Conservation (phyloP, 225 moss, liverwort and hornwort species). For the Marchantia paleacea region DNA sequence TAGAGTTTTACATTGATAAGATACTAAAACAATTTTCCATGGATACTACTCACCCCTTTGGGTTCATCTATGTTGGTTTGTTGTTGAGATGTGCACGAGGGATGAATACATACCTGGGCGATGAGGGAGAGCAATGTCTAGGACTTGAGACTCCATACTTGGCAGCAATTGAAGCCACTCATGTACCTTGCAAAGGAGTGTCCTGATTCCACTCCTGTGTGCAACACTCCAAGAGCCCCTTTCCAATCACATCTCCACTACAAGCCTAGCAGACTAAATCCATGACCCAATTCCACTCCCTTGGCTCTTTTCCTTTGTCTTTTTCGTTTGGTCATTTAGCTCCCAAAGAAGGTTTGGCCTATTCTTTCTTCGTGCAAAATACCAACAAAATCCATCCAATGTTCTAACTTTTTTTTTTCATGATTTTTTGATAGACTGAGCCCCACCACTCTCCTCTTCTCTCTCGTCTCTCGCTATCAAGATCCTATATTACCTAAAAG, state of each 20-base stretch:
- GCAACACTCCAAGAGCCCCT: constrained; percentile 3
- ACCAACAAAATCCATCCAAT: constrained; percentile 2
- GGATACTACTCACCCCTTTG: too few species aligned
- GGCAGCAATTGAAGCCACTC: too few species aligned
- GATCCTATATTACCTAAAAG: too few species aligned
- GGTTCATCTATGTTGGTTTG: too few species aligned
- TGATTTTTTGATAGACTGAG: neutral
- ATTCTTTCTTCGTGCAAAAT: constrained; percentile 1
- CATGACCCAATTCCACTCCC: constrained; percentile 3
- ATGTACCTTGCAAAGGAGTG: neutral
- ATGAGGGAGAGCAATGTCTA: too few species aligned
- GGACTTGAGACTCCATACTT: too few species aligned
- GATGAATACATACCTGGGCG: too few species aligned
- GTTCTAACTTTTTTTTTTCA: neutral
- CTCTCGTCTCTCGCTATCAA: too few species aligned
- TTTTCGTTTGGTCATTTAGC: neutral
- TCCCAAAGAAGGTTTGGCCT: neutral
- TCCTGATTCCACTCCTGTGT: neutral
- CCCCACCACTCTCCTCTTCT: neutral
- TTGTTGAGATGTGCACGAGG: too few species aligned
- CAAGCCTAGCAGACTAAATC: neutral
- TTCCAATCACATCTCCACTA: neutral
- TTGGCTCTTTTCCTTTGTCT: neutral
- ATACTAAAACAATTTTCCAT: too few species aligned
- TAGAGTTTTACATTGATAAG: too few species aligned